Evolutionary conservation across 257 asterid genomes (phyloP), one percentile per base, ranked within the genome.

Genomic region (Nicotiana paniculata): DNA sequence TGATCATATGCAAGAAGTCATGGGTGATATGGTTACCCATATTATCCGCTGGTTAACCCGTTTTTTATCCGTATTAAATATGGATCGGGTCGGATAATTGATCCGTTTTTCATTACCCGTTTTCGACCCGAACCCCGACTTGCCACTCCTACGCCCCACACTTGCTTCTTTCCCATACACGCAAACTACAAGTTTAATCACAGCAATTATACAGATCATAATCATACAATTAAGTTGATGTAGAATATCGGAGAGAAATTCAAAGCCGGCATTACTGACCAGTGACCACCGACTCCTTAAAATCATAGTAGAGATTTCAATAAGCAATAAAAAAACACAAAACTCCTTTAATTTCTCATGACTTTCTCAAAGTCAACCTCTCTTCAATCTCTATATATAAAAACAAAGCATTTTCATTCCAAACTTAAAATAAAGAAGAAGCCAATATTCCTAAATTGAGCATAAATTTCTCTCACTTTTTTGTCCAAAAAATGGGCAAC

Each of bases 221-320:
- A 5, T 69, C 4, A 70, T 12, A 72, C 26, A 46, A 72, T 72
- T 46, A 72, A 46, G 35, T 72, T 72, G 2, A 72, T 72, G 33
- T 9, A 12, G 5, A 53, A 13, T 53, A 30, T 6, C 12, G 5
- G 8, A 21, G 3, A 17, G 35, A 72, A 26, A 70, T 17, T 85
- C 86, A 86, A 74, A 87, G 94, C 92, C 89, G 91, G 67, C 90
- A 67, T 64, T 54, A 51, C 82, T 90, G 94, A 91, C 92, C 90
- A 51, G 81, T 90, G 94, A 91, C 92, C 90, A 84, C 85, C 84
- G 88, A 81, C 88, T 81, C 78, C 62, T 67, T 8, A 9, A n/a
- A 17, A 17, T 2, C 63, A 57, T 17, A 70, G 6, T 17, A 70
- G 6, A 21, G 57, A 70, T 70, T 70, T 18, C 43, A 26, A n/a